Base-by-base conservation (phyloP, 164 flowering plant species). In the Hamamelis virginiana region DNA sequence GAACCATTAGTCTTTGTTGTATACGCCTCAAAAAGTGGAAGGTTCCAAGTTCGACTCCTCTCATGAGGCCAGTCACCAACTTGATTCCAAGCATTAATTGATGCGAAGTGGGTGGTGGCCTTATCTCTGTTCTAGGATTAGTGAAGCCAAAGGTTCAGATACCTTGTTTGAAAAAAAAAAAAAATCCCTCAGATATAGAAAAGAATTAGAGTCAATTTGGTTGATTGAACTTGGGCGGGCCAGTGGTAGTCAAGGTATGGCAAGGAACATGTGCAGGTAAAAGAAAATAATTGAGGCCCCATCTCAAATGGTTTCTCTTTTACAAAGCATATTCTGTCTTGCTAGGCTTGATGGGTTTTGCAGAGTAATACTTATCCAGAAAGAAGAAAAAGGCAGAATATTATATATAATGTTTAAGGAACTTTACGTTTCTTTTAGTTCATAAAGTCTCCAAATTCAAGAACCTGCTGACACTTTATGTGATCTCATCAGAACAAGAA, bases 401-500 rank as follows among this genome's bases (percentile, higher is more conserved):
- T 56, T 3, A 46, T 47, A 23, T 9, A 47, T 64, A 46, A 27
- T 15, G 8, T 47, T 26, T 14, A 14, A 15, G 19, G 45, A 60
- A 46, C 13, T 28, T 33, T 60, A 38, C 45, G 16, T 56, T 21
- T 21, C 6, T 57, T 60, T 60, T 6, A 9, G 10, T 59, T 26
- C 9, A 60, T 33, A 18, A 60, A 9, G 26, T 33, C 46, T 38
- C 18, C 0, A 33, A 60, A 60, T 14, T 59, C 11, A 59, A 28
- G n/a, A 59, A n/a, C 22, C 1, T 59, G 9, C 43, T 64, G 21
- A 59, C 27, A 43, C 71, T 21, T 46, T 71, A 13, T 55, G 22
- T 55, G 11, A 59, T 61, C 13, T 22, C 53, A 28, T 22, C 65
- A 80, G 80, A 25, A 18, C 43, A 75, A 65, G 68, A 74, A 69